phyloP scores from a whole-genome alignment of 148 eudicot genomes.

The Pouteria glomerata region DNA sequence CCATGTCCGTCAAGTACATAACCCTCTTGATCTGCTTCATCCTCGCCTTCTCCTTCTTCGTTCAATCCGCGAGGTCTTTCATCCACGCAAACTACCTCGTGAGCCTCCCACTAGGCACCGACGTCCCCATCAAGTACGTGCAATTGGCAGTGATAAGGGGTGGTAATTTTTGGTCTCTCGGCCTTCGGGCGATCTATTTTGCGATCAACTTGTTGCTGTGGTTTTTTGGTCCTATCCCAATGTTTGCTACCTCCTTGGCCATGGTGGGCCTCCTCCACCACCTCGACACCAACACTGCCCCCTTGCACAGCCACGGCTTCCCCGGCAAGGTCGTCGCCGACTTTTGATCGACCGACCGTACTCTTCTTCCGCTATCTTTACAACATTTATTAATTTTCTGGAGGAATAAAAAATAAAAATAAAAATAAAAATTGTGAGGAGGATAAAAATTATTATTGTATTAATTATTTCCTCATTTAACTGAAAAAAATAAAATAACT shows the following conservation, averaged over 20 bases:
- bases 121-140: constrained; percentile 34
- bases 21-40: constrained; percentile 56
- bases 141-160: constrained; percentile 58
- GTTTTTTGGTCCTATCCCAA: constrained; percentile 85
- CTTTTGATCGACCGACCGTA: constrained; percentile 2
- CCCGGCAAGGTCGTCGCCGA: background rate
- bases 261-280: constrained; percentile 48
- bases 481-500: too few species aligned
- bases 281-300: constrained; percentile 48
- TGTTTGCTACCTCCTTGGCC: constrained; percentile 48
- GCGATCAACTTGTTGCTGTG: constrained; percentile 59
- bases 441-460: too few species aligned
- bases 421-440: too few species aligned
- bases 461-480: too few species aligned
- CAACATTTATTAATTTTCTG: too few species aligned
- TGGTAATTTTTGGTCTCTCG: constrained; percentile 70
- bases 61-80: constrained; percentile 63
- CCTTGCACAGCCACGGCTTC: constrained; percentile 36
- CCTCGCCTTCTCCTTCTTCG: constrained; percentile 66
- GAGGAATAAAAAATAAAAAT: too few species aligned
- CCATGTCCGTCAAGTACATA: constrained; percentile 66
- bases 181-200: constrained; percentile 67
- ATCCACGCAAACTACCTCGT: constrained; percentile 64
- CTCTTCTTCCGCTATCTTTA: too few species aligned
- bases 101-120: constrained; percentile 41